Percentiles rank a stretch among this genome's conserved stretches.
phyloP scores from a whole-genome alignment of 2,329 filamentous ascomycete species.

The Thielaviopsis musarum region DNA sequence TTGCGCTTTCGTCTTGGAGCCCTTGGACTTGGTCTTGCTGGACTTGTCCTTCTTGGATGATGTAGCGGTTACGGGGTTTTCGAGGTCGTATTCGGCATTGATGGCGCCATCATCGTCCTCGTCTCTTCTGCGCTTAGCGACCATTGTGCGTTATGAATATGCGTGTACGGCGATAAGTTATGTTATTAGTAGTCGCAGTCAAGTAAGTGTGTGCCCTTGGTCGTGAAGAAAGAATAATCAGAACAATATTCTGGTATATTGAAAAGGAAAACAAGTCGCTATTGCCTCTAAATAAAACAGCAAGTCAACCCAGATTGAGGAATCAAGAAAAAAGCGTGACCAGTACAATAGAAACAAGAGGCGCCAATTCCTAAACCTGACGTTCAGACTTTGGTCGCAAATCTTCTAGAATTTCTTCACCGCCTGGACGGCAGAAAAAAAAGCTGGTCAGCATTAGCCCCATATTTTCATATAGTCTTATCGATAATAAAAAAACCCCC shows the following conservation, averaged over 20 bases:
- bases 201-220: neutral
- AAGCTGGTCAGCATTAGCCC: neutral
- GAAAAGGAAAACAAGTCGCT: neutral
- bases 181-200: neutral
- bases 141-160: neutral
- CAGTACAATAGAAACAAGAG: neutral
- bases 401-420: constrained; percentile 9
- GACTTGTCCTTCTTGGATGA: constrained; percentile 16
- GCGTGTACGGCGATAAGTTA: neutral
- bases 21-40: constrained; percentile 12
- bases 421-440: constrained; percentile 8
- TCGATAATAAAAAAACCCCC: neutral
- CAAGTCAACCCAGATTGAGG: neutral
- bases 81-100: constrained; percentile 13
- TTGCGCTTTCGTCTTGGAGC: constrained; percentile 6
- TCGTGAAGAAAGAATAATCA: too few relatives aligned
- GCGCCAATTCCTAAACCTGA: neutral
- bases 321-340: neutral
- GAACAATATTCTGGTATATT: neutral
- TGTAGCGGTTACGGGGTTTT: constrained; percentile 16
- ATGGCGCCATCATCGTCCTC: constrained; percentile 14
- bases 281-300: neutral
- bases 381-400: constrained; percentile 3
- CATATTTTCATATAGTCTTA: neutral
- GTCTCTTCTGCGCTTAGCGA: constrained; percentile 12